Base-by-base conservation (phyloP, 805 yeast genomes). In the Saccharomycopsis microspora region DNA sequence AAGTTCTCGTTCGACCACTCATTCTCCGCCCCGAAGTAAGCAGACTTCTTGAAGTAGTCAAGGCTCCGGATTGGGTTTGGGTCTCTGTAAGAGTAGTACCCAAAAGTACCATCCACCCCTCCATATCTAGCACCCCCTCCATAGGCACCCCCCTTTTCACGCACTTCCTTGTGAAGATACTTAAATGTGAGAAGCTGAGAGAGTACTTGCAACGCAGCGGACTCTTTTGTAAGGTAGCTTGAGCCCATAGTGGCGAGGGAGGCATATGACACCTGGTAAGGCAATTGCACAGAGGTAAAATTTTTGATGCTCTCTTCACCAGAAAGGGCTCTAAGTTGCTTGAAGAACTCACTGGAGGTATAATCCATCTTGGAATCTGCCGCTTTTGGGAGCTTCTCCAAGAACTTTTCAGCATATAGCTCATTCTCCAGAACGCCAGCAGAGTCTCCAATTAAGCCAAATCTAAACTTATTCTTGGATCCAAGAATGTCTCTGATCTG, bases 131-230 rank as follows among this genome's bases (percentile, higher is more conserved):
- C 84, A 3, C 98, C 98, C 4, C 96, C 97, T 5, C 98, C 98
- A 60, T 93, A 93, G 0, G 98, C 98, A 50, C 98, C 98, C 49
- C 96, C 96, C 58, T 90, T 79, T 60, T 93, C 98, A 55, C 98
- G 76, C 37, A 93, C 79, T 54, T 88, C 95, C 8, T 86, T 76
- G 63, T 93, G 98, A 43, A 93, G 67, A 55, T 85, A 77, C 58
- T 84, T 85, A 64, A 82, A 89, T 0, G 95, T 82, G 55, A 88
- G 63, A 49, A 93, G 62, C 56, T 83, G 89, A 1, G 96, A 74
- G 42, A 93, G 69, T 0, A 93, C 77, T 63, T 86, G 95, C 41
- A 93, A 71, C 1, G 87, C 71, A 0, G 97, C 95, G 36, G 95
- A 88, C 54, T 90, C 97, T 44, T 71, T 65, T 45, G 78, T 71